These are phyloP conservation scores for Tubosaeta brunneosetosa DNA, from an alignment of 768 basidiomycete genomes.

Conservation along the genomic window DNA sequence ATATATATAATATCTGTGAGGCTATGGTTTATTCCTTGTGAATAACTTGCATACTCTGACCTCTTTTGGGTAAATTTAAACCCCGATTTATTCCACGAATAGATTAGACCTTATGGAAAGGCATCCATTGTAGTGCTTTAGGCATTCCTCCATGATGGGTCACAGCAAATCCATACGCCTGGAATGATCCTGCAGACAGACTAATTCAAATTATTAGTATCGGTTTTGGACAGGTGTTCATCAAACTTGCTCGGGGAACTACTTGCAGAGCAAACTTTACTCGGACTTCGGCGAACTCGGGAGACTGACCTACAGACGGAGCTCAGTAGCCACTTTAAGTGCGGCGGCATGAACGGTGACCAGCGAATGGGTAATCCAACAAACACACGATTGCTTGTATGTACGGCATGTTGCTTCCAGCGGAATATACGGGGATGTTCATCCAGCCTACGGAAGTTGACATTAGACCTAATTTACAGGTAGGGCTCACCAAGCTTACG, in stretches of 20 bases:
- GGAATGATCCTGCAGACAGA: conserved; percentile 27
- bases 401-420: conserved; percentile 33
- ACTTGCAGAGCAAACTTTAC: conserved; percentile 34
- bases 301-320: conserved; percentile 30
- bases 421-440: conserved; percentile 23
- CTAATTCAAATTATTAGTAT: conserved; percentile 15
- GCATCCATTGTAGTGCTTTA: no score
- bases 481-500: conserved; percentile 16
- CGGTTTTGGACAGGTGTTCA: conserved; percentile 32
- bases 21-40: no score
- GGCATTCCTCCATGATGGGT: no score
- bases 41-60: no score
- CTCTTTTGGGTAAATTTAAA: no score
- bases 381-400: conserved; percentile 38
- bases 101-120: no score
- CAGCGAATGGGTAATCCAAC: conserved; percentile 37
- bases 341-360: conserved; percentile 8
- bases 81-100: no score
- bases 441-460: conserved; percentile 26
- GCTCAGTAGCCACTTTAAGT: conserved; percentile 2
- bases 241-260: conserved; percentile 27
- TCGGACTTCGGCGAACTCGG: conserved; percentile 33
- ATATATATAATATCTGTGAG: no score
- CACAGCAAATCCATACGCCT: no score
- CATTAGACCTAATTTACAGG: conserved; percentile 9